Evolutionary conservation across 495 filamentous ascomycete genomes (phyloP).

Genomic region (Aspergillus hancockii): DNA sequence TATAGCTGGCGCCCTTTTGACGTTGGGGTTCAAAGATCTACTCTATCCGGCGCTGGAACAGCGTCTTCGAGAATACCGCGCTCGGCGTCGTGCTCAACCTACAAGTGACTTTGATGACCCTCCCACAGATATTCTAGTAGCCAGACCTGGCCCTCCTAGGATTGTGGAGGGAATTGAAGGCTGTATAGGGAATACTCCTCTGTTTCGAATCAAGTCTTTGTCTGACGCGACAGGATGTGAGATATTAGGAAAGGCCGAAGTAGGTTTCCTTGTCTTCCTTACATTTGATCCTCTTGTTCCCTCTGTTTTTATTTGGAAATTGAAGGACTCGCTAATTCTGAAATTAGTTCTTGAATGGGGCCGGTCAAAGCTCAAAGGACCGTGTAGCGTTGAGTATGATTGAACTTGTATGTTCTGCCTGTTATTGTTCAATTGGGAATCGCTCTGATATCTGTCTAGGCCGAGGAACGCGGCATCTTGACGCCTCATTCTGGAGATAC

Average conservation of each 20-base stretch:
- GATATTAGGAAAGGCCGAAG: conserved; percentile 93
- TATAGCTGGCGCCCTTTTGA: conserved; percentile 67
- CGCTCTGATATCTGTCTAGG: conserved; percentile 42
- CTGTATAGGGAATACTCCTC: conserved; percentile 90
- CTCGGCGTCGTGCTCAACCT: conserved; percentile 12
- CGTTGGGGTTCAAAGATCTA: conserved; percentile 69
- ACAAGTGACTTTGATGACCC: conserved; percentile 1
- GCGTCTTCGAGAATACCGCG: conserved; percentile 51
- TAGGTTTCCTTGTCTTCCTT: conserved; percentile 28
- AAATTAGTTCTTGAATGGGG: conserved; percentile 82
- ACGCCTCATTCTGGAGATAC: conserved; percentile 81
- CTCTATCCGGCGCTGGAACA: conserved; percentile 67
- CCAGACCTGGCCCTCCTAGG: conserved; percentile 39
- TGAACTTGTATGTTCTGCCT: conserved; percentile 52
- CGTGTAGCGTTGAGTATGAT: conserved; percentile 92
- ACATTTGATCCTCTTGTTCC: neutral
- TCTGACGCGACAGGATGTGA: conserved; percentile 90
- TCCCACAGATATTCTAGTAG: conserved; percentile 19
- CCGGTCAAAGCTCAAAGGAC: conserved; percentile 95
- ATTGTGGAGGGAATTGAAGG: conserved; percentile 80
- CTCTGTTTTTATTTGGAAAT: neutral
- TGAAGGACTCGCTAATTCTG: neutral
- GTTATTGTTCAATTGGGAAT: conserved; percentile 10
- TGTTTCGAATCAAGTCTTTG: conserved; percentile 83
- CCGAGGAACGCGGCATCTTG: conserved; percentile 77